Percentiles rank a stretch among this genome's conserved stretches.
phyloP scores from a whole-genome alignment of 345 rosid species.

The Eucalyptus pauciflora region DNA sequence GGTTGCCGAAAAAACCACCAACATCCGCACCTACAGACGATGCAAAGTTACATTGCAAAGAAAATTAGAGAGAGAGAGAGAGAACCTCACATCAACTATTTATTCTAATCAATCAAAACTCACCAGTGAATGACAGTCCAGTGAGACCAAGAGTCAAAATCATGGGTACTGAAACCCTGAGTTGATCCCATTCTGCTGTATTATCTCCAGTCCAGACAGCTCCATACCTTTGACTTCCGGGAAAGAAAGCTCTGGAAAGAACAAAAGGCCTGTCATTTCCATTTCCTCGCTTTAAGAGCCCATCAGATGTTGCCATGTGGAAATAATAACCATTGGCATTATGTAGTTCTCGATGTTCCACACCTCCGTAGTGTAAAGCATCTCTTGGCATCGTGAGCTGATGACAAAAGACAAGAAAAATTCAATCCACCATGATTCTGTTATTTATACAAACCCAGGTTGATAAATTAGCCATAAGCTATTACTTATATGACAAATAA shows the following conservation, averaged over 20 bases:
- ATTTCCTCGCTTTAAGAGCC: constrained; percentile 82
- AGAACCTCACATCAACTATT: background rate
- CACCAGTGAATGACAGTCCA: constrained; percentile 87
- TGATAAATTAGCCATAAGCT: background rate
- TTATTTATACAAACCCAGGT: background rate
- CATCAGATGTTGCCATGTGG: constrained; percentile 98
- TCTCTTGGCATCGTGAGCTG: constrained; percentile 98
- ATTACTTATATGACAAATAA: background rate
- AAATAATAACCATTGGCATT: constrained; percentile 89
- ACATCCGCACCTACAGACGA: constrained; percentile 74
- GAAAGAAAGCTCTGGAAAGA: constrained; percentile 88
- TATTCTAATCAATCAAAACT: background rate
- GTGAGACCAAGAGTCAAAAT: constrained; percentile 78
- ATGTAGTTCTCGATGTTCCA: constrained; percentile 91
- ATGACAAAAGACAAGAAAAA: background rate
- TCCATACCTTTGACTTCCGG: constrained; percentile 97
- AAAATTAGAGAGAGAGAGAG: background rate
- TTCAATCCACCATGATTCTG: background rate
- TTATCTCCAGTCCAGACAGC: constrained; percentile 98
- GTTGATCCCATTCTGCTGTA: constrained; percentile 93
- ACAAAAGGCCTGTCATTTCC: constrained; percentile 96
- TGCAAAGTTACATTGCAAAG: background rate
- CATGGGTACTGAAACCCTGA: constrained; percentile 97
- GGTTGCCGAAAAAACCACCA: constrained; percentile 97
- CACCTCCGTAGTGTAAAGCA: constrained; percentile 71